Evolutionary conservation across 495 filamentous ascomycete species (phyloP).

Genomic region (Chaetomium fimeti): DNA sequence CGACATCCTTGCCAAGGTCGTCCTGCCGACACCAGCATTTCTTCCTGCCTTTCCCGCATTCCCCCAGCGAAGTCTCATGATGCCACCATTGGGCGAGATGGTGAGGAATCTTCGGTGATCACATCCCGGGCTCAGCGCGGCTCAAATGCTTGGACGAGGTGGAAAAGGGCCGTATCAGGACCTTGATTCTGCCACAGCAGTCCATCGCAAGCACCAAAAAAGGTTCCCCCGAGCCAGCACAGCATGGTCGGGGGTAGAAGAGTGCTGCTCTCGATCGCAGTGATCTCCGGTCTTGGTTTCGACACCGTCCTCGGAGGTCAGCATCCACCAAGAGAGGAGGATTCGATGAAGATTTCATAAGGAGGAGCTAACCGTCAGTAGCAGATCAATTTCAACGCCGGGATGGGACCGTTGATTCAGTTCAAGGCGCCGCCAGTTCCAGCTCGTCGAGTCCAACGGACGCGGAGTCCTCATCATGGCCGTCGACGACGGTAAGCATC

Average conservation of each 20-base stretch:
- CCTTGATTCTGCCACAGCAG: not conserved
- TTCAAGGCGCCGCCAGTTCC: conserved; percentile 14
- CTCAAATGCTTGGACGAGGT: conserved; percentile 21
- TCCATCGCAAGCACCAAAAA: conserved; percentile 16
- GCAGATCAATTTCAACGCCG: conserved; percentile 19
- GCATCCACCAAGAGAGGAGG: conserved; percentile 1
- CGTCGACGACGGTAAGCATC: conserved; percentile 4
- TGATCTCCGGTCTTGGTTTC: conserved; percentile 31
- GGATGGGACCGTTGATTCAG: conserved; percentile 8
- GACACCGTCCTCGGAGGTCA: conserved; percentile 33
- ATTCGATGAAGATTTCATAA: too few relatives aligned
- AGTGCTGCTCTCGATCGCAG: conserved; percentile 37
- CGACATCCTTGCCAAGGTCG: conserved; percentile 9
- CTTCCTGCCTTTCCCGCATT: not conserved
- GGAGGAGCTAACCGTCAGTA: conserved; percentile 1
- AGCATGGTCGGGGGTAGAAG: conserved; percentile 35
- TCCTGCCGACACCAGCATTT: conserved; percentile 10
- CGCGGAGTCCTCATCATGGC: not conserved
- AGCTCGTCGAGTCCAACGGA: conserved; percentile 2
- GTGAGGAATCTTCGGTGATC: conserved; percentile 24
- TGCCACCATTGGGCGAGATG: conserved; percentile 26
- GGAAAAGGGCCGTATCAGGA: conserved; percentile 18
- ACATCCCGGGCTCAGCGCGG: conserved; percentile 8
- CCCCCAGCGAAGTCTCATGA: not conserved
- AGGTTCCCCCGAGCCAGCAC: conserved; percentile 12